Evolutionary conservation across 192 early-diverging fungal species (phyloP).

Genomic region (Backusella tuberculispora): DNA sequence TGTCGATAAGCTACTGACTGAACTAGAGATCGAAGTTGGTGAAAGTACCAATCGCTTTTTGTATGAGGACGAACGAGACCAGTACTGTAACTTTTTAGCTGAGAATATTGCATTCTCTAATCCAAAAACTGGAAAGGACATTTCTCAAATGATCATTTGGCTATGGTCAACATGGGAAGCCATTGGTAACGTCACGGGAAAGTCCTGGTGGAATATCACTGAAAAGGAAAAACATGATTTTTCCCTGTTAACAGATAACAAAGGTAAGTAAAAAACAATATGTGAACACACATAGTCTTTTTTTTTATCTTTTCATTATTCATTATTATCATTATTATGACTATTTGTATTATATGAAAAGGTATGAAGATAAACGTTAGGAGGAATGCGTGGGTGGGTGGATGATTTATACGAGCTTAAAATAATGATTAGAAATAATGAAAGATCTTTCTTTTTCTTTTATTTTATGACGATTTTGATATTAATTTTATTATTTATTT

Average conservation of each 20-base stretch:
- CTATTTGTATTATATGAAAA: neutral
- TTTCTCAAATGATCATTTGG: slow-evolving; percentile 14
- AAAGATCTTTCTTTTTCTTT: neutral
- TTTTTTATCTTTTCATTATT: neutral
- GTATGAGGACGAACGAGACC: slow-evolving; percentile 3
- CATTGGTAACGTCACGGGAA: neutral
- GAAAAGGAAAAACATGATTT: slow-evolving; percentile 12
- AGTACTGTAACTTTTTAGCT: neutral
- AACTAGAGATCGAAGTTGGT: slow-evolving; percentile 11
- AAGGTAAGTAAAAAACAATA: neutral
- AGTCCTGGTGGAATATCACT: slow-evolving; percentile 19
- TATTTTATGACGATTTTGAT: neutral
- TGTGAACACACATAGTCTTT: too few species aligned
- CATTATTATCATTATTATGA: neutral
- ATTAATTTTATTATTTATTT: neutral
- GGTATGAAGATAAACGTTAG: neutral
- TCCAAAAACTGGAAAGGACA: neutral
- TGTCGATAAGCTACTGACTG: neutral
- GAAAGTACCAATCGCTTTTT: slow-evolving; percentile 5
- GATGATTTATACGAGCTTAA: too few species aligned
- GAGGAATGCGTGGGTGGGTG: too few species aligned
- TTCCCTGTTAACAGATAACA: slow-evolving; percentile 13
- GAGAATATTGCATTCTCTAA: neutral
- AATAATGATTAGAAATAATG: too few species aligned
- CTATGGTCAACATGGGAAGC: slow-evolving; percentile 18